phyloP scores from a whole-genome alignment of 768 basidiomycete species.

The Lenzites betulinus region DNA sequence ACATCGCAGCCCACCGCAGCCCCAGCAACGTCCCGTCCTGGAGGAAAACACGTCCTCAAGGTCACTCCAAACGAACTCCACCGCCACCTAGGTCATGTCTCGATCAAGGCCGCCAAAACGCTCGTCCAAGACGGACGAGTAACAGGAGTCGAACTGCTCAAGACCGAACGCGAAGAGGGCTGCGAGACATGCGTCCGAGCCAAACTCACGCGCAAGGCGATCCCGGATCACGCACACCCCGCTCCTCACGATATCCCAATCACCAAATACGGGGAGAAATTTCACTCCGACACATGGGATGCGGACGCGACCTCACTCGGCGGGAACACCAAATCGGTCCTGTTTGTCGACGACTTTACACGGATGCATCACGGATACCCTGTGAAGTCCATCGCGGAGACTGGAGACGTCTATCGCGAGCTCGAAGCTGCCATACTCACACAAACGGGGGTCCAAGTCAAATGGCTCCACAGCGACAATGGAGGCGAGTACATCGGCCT shows the following conservation, averaged over 20 bases:
- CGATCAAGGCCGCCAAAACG: conserved; percentile 20
- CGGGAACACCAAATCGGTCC: conserved; percentile 24
- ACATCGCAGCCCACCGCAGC: too few species aligned
- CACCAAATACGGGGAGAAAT: too few species aligned
- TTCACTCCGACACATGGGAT: conserved; percentile 49
- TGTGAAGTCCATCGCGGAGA: conserved; percentile 30
- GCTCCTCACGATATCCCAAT: too few species aligned
- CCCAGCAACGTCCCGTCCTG: too few species aligned
- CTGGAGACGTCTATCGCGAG: conserved; percentile 35
- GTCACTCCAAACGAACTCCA: too few species aligned
- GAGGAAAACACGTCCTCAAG: too few species aligned
- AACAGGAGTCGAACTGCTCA: conserved; percentile 33
- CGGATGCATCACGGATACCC: conserved; percentile 5
- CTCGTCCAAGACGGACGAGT: conserved; percentile 34
- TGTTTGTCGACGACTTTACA: conserved; percentile 34
- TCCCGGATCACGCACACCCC: conserved; percentile 4
- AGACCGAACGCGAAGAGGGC: conserved; percentile 11
- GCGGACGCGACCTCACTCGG: conserved; percentile 33
- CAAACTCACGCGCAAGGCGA: conserved; percentile 11
- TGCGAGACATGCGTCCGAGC: conserved; percentile 46
- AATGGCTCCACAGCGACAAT: conserved; percentile 42
- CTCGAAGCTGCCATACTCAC: conserved; percentile 38
- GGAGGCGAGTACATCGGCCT: conserved; percentile 36
- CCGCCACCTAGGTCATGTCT: too few species aligned
- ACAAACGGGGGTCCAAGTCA: conserved; percentile 34